Evolutionary conservation across 2,329 filamentous ascomycete genomes (phyloP), one percentile per base, ranked within the genome.

Genomic region (Sporothrix pallida): DNA sequence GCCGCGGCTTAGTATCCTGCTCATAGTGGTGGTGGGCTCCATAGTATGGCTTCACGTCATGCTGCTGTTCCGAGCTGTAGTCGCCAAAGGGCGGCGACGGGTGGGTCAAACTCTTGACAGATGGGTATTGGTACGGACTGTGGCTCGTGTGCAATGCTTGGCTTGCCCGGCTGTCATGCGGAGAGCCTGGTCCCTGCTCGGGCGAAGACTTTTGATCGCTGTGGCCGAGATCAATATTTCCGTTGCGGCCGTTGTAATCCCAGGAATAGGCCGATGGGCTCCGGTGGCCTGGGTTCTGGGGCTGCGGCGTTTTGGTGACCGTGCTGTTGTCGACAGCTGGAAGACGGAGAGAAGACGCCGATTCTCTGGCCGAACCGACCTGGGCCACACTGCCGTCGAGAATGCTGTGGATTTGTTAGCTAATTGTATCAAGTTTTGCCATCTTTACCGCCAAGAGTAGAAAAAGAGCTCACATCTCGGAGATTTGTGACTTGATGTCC

Each of bases 331-430:
- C 50, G 8, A 48, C 17, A 7, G 65, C 23, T 17, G 48, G 48
- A 63, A 31, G 9, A 71, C 31, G 17, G 8, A 52, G 63, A 2
- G 70, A 52, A 15, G 70, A 63, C 17, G 70, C 56, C 3, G 70
- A 63, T 17, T 71, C 42, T 46, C 69, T 20, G 54, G 37, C 54
- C 17, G 48, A 7, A 2, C 8, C n/a, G 13, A 15, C 15, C 12
- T 46, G 70, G 2, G 37, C 13, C 2, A 17, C 69, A 10, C 52
- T 3, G 17, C 12, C 13, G 31, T 52, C 23, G 13, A n/a, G 3
- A 4, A 13, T n/a, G 6, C 37, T 46, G n/a, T 7, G 31, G 46
- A 37, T 50, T 15, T 23, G 46, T 46, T 37, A n/a, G 63, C 26
- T 50, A 37, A 37, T 7, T 37, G 31, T 37, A 37, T 37, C 31